Conservation (phyloP, 192 early-diverging fungal species). For the Geranomyces variabilis region DNA sequence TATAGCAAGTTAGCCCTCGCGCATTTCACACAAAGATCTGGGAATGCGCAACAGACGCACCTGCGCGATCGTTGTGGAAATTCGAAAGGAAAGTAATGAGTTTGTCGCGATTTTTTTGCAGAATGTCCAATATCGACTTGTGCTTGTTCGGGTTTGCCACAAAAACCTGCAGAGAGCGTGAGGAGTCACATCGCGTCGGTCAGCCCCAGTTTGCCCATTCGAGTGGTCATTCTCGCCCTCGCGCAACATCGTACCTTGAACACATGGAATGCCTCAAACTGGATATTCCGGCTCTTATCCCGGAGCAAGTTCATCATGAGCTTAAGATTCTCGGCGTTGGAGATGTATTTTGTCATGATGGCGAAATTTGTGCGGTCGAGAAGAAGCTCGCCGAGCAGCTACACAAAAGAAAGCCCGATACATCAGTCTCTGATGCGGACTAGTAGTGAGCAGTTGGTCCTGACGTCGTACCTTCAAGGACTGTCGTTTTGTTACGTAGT, state of each 20-base stretch:
- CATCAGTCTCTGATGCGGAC: background rate
- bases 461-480: constrained; percentile 81
- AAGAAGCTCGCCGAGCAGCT: constrained; percentile 96
- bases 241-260: constrained; percentile 96
- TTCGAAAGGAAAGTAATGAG: constrained; percentile 82
- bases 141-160: constrained; percentile 98
- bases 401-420: background rate
- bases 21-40: background rate
- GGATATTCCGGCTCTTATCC: constrained; percentile 96
- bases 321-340: constrained; percentile 89
- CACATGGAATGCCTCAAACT: constrained; percentile 99
- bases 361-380: constrained; percentile 93
- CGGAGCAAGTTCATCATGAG: constrained; percentile 97
- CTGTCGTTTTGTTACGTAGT: constrained; percentile 98
- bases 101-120: constrained; percentile 89
- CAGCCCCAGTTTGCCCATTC: background rate
- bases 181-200: background rate
- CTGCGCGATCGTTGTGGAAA: constrained; percentile 95
- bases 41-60: constrained; percentile 46
- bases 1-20: background rate
- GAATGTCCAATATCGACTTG: constrained; percentile 87
- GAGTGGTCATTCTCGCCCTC: background rate
- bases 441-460: background rate
- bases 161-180: constrained; percentile 75
- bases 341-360: constrained; percentile 95